These are phyloP conservation scores for Hymenoscyphus fraxineus DNA, from an alignment of 2,329 filamentous ascomycete genomes.

Conservation along the genomic window DNA sequence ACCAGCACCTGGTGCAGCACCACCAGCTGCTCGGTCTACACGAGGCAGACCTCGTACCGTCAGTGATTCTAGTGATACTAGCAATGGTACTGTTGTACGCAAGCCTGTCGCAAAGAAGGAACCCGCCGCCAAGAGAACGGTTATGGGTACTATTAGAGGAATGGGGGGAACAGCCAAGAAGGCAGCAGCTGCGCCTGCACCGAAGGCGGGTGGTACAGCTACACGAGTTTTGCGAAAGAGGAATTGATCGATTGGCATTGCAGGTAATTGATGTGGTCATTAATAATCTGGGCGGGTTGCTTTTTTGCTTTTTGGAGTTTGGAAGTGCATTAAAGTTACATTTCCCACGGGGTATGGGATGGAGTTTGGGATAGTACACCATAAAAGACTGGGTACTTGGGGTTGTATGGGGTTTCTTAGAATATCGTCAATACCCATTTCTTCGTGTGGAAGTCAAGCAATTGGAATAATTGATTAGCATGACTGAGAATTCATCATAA, in stretches of 20 bases:
- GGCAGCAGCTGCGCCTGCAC: conserved; percentile 40
- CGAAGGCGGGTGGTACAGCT: conserved; percentile 36
- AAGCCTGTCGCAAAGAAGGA: conserved; percentile 44
- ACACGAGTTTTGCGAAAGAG: conserved; percentile 35
- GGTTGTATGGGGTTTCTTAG: no score
- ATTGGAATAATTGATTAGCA: no score
- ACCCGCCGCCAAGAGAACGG: conserved; percentile 46
- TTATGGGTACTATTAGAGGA: conserved; percentile 52
- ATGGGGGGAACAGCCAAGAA: conserved; percentile 49
- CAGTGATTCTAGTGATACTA: conserved; percentile 62
- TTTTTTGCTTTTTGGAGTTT: not conserved
- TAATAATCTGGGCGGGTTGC: not conserved
- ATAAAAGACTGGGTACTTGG: no score
- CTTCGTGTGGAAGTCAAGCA: no score
- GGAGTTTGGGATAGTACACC: not conserved
- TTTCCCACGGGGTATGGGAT: not conserved
- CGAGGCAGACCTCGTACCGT: conserved; percentile 54
- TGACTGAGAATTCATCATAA: no score
- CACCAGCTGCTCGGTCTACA: conserved; percentile 42
- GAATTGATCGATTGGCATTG: conserved; percentile 21
- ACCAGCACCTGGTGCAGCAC: conserved; percentile 32
- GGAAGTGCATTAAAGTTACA: not conserved
- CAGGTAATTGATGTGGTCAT: not conserved
- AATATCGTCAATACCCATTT: no score
- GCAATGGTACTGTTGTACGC: conserved; percentile 58